Conservation (phyloP, 179 eudicot species). For the Vitellaria paradoxa region DNA sequence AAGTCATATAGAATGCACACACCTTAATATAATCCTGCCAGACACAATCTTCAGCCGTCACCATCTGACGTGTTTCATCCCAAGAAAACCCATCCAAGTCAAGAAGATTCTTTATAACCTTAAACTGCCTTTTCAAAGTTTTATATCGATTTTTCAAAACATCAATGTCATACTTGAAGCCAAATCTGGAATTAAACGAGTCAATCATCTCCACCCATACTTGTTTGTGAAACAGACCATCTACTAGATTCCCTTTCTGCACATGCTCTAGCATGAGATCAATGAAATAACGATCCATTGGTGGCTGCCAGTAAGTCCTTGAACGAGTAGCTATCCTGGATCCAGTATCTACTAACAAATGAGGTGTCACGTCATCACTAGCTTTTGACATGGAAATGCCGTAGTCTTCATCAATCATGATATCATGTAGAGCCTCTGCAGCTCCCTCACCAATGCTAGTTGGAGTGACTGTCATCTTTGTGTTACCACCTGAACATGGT, state of each 20-base stretch:
- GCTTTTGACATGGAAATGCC: conserved; percentile 16
- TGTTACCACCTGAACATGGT: conserved; percentile 18
- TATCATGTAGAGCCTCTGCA: conserved; percentile 31
- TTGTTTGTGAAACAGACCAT: conserved; percentile 37
- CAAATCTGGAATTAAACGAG: conserved; percentile 32
- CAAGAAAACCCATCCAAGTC: conserved; percentile 31
- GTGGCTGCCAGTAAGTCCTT: conserved; percentile 42
- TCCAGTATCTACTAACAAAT: conserved; percentile 8
- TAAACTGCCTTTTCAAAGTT: conserved; percentile 32
- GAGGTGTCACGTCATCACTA: conserved; percentile 5
- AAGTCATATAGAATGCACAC: conserved; percentile 5
- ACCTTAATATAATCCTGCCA: conserved; percentile 43
- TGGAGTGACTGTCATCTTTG: conserved; percentile 5
- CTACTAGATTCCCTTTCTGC: conserved; percentile 31
- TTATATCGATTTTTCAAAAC: conserved; percentile 36
- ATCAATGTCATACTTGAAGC: conserved; percentile 30
- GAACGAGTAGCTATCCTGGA: conserved; percentile 22
- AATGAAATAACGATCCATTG: conserved; percentile 41
- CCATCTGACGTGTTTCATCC: conserved; percentile 38
- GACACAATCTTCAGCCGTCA: conserved; percentile 33
- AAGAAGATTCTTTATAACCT: conserved; percentile 35
- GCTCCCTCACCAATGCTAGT: conserved; percentile 16
- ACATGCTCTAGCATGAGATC: conserved; percentile 35
- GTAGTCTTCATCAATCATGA: conserved; percentile 22
- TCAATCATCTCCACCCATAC: conserved; percentile 35